phyloP scores from a whole-genome alignment of 108 stramenopile genomes.

The Bacterosira constricta region DNA sequence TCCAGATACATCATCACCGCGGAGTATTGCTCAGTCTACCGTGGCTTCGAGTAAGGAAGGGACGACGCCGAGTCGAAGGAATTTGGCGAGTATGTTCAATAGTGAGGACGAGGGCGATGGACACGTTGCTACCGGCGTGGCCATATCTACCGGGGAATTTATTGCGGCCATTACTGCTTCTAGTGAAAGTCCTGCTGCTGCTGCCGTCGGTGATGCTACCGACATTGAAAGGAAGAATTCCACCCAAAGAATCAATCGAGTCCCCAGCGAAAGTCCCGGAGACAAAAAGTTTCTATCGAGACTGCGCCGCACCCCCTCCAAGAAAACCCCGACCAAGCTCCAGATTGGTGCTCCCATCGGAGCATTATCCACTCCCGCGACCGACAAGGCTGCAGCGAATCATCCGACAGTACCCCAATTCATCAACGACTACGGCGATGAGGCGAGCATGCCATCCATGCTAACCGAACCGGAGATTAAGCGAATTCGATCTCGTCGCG shows the following conservation, averaged over 20 bases:
- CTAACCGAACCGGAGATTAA: conserved; percentile 29
- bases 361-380: neutral
- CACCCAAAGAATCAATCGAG: neutral
- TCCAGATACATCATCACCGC: neutral
- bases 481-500: neutral
- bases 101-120: too few species aligned
- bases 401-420: conserved; percentile 2
- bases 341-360: neutral
- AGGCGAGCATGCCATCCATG: conserved; percentile 12
- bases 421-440: conserved; percentile 15
- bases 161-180: neutral
- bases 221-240: neutral
- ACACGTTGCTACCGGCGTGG: neutral
- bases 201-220: neutral
- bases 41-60: neutral
- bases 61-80: neutral
- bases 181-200: neutral
- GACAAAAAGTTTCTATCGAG: conserved; percentile 4
- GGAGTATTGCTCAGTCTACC: neutral
- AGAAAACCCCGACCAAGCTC: neutral
- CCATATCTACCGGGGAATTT: neutral
- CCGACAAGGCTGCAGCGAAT: neutral
- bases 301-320: neutral
- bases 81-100: neutral
- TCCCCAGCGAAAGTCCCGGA: neutral